These are phyloP conservation scores for Tetradesmus obliquus DNA, from an alignment of 139 green algal species.

Conservation along the genomic window DNA sequence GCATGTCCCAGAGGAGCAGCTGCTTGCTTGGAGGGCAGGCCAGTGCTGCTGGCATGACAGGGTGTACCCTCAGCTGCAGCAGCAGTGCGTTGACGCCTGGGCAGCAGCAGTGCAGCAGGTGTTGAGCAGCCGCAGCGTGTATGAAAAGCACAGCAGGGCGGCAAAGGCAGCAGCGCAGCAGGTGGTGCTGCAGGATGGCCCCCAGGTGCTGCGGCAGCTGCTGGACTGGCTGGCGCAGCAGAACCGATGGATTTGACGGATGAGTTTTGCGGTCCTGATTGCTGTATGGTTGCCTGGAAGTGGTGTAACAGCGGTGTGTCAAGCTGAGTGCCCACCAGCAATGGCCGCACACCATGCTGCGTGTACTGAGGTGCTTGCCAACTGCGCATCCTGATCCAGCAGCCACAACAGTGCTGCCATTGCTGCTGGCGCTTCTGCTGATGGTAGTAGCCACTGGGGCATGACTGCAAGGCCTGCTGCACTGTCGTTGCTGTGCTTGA, in stretches of 20 bases:
- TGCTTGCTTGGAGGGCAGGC: background rate
- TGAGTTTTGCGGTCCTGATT: background rate
- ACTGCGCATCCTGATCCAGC: too few relatives aligned
- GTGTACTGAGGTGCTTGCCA: too few relatives aligned
- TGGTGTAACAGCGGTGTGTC: background rate
- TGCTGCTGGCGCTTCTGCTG: too few relatives aligned
- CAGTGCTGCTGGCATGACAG: background rate
- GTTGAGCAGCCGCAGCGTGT: background rate
- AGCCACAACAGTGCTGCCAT: too few relatives aligned
- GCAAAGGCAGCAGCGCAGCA: background rate
- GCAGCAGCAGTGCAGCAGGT: slow-evolving; percentile 1
- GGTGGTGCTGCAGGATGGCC: background rate
- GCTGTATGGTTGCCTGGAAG: background rate
- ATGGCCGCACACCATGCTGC: background rate
- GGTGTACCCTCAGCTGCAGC: background rate
- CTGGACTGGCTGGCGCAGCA: background rate
- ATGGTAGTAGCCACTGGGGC: too few relatives aligned
- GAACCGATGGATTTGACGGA: too few relatives aligned
- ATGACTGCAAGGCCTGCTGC: too few relatives aligned
- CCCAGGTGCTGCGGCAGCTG: background rate
- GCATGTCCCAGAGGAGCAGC: background rate
- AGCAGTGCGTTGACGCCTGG: slow-evolving; percentile 4
- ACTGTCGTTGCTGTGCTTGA: too few relatives aligned
- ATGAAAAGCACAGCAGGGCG: background rate
- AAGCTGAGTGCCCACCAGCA: background rate